Conservation (phyloP, 495 filamentous ascomycete genomes). For the Annulohypoxylon stygium region DNA sequence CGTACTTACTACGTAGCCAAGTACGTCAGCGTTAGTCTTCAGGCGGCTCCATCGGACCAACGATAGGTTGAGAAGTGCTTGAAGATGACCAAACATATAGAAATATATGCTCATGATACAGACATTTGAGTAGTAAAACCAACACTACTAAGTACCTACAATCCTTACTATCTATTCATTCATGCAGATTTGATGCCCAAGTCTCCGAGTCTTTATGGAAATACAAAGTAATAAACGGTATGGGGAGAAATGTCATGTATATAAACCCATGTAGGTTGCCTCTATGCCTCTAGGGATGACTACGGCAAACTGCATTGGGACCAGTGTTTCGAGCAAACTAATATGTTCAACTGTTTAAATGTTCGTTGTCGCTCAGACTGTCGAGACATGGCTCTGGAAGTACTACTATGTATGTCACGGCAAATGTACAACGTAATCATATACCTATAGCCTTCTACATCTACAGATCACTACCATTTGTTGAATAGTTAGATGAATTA, state of each 20-base stretch:
- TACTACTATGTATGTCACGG: neutral
- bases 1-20: conserved; percentile 22
- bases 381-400: conserved; percentile 10
- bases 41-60: conserved; percentile 12
- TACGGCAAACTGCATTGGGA: conserved; percentile 32
- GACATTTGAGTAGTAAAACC: neutral
- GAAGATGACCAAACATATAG: neutral
- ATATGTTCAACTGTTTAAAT: neutral
- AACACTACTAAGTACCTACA: neutral
- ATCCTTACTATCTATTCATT: neutral
- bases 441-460: neutral
- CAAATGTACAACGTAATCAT: neutral
- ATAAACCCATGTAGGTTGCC: neutral
- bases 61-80: neutral
- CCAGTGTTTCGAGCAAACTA: conserved; percentile 40
- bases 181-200: conserved; percentile 6
- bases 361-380: conserved; percentile 12
- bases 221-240: neutral
- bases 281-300: conserved; percentile 10
- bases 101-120: neutral
- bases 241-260: neutral
- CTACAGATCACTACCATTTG: neutral
- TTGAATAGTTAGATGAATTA: neutral
- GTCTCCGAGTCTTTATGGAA: neutral
- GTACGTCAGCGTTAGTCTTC: conserved; percentile 33